Base-by-base conservation (phyloP, 225 moss, liverwort and hornwort species). In the Straminergon stramineum region DNA sequence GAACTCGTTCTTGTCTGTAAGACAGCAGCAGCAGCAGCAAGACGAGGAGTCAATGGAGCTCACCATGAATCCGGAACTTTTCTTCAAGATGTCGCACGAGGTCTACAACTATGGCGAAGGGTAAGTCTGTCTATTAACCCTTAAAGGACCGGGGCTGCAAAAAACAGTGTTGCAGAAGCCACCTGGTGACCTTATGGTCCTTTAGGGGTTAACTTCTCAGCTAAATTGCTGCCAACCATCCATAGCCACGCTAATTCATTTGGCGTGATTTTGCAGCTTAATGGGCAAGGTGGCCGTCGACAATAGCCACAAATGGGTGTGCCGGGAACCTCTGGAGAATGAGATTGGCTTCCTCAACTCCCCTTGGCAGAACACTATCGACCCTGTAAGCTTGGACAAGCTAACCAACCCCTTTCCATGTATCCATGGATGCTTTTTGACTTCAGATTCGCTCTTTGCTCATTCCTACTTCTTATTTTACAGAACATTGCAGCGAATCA, bases 31-130 rank as follows among this genome's bases (percentile, higher is more conserved):
- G 82, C 81, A 82, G 43, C 88, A 56, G 52, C 71, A 66, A 16
- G 65, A 83, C 48, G 93, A 91, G 53, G 93, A 93, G 77, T 89
- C 91, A 31, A 51, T 30, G 83, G 89, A 86, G 68, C 45, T 64
- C 61, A 78, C 85, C 79, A 93, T 98, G 98, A 95, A 93, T 88
- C 98, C 98, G 21, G 97, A 96, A 84, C 92, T 98, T 60, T 98
- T 98, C 92, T 98, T 98, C 94, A 97, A 97, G 89, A 98, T 98
- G 98, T 95, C 98, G 56, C 97, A 98, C 87, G 98, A 98, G 81
- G 96, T 97, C n/a, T 98, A 98, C 92, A 97, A 97, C 93, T 98
- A 95, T 71, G 98, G 98, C 81, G 98, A 98, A 95, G 98, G 98
- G 97, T 98, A 93, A 28, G 86, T 64, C 37, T 88, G 17, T 55